phyloP scores from a whole-genome alignment of 345 rosid species.

The Xanthoceras sorbifolium region DNA sequence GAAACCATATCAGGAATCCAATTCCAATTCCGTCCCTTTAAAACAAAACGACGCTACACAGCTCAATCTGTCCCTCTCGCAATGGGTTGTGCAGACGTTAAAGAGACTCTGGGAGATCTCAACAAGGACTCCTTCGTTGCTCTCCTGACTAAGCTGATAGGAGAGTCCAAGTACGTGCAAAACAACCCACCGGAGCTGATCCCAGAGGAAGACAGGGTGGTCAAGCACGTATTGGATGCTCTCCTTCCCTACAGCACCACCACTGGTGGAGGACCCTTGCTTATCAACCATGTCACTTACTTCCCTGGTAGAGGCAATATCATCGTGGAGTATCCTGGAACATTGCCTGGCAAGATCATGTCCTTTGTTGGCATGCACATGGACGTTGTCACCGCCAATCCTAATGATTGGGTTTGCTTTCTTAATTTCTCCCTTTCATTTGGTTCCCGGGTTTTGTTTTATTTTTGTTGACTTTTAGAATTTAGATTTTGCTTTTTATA shows the following conservation, averaged over 20 bases:
- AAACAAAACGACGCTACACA: neutral
- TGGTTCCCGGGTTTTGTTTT: constrained; percentile 1
- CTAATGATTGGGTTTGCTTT: constrained; percentile 80
- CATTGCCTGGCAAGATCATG: constrained; percentile 76
- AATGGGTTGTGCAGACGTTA: constrained; percentile 29
- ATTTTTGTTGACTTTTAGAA: neutral
- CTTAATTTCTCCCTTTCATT: neutral
- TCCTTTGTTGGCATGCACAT: constrained; percentile 99
- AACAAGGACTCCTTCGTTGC: constrained; percentile 62
- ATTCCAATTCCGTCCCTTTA: too few relatives aligned
- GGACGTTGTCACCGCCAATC: constrained; percentile 99
- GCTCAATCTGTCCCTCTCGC: neutral
- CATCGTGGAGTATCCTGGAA: constrained; percentile 96
- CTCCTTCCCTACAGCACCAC: constrained; percentile 83
- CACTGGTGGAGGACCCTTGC: constrained; percentile 83
- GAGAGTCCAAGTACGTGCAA: constrained; percentile 75
- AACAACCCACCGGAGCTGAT: constrained; percentile 96
- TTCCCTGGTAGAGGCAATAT: constrained; percentile 80
- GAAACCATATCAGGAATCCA: too few relatives aligned
- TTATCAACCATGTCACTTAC: constrained; percentile 72
- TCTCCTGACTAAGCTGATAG: constrained; percentile 72
- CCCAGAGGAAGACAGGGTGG: constrained; percentile 87
- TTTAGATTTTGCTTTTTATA: constrained; percentile 2
- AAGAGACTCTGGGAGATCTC: constrained; percentile 58
- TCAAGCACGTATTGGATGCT: constrained; percentile 66